Evolutionary conservation across 202 grass and related monocot species (phyloP).

Genomic region (Panicum virgatum): DNA sequence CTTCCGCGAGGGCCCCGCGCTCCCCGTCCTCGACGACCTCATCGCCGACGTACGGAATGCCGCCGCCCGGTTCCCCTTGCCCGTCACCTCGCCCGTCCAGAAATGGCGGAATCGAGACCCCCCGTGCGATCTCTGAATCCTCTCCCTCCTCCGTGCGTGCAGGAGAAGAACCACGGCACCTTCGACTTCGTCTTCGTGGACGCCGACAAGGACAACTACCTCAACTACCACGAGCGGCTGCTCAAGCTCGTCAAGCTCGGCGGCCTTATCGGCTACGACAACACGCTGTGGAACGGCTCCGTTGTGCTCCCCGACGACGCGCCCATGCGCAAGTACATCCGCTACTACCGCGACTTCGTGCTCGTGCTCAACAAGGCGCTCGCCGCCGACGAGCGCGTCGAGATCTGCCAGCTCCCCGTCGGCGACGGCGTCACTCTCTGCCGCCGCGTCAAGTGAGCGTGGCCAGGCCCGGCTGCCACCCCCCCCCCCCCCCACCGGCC

Average conservation of each 20-base stretch:
- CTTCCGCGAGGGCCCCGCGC: slow-evolving; percentile 91
- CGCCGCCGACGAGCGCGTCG: slow-evolving; percentile 78
- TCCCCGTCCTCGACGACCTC: slow-evolving; percentile 76
- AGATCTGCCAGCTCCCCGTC: slow-evolving; percentile 96
- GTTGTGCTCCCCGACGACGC: slow-evolving; percentile 86
- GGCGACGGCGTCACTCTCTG: slow-evolving; percentile 94
- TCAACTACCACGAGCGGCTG: slow-evolving; percentile 93
- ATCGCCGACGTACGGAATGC: slow-evolving; percentile 52
- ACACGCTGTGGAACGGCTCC: slow-evolving; percentile 95
- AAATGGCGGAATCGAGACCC: neutral
- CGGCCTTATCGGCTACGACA: slow-evolving; percentile 89
- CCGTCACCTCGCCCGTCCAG: neutral
- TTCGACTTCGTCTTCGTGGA: slow-evolving; percentile 97
- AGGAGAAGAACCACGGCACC: slow-evolving; percentile 57
- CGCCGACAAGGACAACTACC: slow-evolving; percentile 99
- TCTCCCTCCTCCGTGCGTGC: neutral
- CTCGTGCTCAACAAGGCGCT: slow-evolving; percentile 91
- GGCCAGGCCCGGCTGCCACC: too few species aligned
- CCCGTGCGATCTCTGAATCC: too few species aligned
- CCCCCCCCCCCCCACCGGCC: too few species aligned
- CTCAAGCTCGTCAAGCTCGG: slow-evolving; percentile 78
- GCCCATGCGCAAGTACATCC: slow-evolving; percentile 87
- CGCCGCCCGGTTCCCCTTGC: neutral
- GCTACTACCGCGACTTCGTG: slow-evolving; percentile 87
- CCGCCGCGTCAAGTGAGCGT: slow-evolving; percentile 69